A percentile compares a stretch with the other conserved stretches of the same genome.
phyloP scores from a whole-genome alignment of 2,329 filamentous ascomycete genomes.

The Graphilbum fragrans region DNA sequence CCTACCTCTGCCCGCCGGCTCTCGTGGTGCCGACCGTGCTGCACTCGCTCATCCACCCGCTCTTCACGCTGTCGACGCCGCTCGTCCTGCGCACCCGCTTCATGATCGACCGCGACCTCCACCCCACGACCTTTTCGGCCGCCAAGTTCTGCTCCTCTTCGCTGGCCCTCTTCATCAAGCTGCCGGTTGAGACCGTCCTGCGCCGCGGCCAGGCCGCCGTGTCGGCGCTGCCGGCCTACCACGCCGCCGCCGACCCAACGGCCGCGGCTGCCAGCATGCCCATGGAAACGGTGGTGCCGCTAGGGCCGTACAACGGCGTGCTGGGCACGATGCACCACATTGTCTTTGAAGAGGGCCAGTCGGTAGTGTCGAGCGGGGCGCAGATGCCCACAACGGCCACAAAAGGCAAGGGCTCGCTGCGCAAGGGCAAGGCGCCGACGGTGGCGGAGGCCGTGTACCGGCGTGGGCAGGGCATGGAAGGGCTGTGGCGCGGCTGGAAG shows the following conservation, averaged over 20 bases:
- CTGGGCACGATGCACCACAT: conserved; percentile 88
- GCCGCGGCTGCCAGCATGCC: neutral
- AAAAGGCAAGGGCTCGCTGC: conserved; percentile 14
- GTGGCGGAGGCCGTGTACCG: conserved; percentile 31
- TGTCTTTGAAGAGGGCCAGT: conserved; percentile 65
- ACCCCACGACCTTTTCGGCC: conserved; percentile 71
- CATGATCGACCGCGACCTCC: conserved; percentile 67
- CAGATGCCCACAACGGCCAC: neutral
- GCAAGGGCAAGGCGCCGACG: conserved; percentile 17
- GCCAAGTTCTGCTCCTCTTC: conserved; percentile 72
- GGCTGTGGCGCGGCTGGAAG: conserved; percentile 63
- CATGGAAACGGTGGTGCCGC: conserved; percentile 64
- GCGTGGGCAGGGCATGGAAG: conserved; percentile 56
- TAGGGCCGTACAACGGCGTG: conserved; percentile 74
- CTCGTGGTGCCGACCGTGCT: conserved; percentile 77
- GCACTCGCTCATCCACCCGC: conserved; percentile 71
- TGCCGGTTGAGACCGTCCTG: conserved; percentile 85
- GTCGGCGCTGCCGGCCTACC: neutral
- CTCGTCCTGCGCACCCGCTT: conserved; percentile 78
- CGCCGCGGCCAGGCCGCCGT: conserved; percentile 76
- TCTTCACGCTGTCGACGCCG: conserved; percentile 72
- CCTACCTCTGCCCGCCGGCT: conserved; percentile 56
- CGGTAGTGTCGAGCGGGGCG: conserved; percentile 21
- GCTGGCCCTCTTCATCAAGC: conserved; percentile 70
- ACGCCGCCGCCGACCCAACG: neutral